phyloP scores from a whole-genome alignment of 805 yeast genomes.

The Starmerella bombicola region DNA sequence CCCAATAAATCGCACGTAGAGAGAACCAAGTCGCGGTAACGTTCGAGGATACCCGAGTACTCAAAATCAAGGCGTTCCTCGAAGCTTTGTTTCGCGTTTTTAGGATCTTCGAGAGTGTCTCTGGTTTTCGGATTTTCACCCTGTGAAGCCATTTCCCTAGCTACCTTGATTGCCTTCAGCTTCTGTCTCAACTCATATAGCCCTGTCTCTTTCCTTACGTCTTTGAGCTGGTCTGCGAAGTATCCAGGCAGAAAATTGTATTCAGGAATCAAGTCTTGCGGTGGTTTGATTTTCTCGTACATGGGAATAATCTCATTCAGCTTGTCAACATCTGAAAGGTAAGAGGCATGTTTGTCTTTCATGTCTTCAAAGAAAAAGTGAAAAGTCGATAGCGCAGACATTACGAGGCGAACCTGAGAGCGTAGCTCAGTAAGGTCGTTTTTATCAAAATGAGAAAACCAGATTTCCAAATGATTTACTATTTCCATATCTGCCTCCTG shows the following conservation, averaged over 20 bases:
- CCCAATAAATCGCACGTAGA: slow-evolving; percentile 14
- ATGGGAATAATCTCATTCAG: background rate
- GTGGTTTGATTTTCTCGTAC: background rate
- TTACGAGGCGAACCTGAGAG: slow-evolving; percentile 18
- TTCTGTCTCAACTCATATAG: slow-evolving; percentile 3
- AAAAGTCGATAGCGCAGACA: slow-evolving; percentile 20
- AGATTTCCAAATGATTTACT: slow-evolving; percentile 18
- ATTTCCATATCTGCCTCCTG: slow-evolving; percentile 20
- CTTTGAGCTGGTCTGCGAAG: background rate
- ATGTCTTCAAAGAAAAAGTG: slow-evolving; percentile 20
- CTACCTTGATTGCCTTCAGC: background rate
- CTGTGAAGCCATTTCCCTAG: background rate
- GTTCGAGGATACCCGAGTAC: slow-evolving; percentile 6
- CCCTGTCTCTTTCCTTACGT: slow-evolving; percentile 15
- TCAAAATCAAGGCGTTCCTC: slow-evolving; percentile 10
- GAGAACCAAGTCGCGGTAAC: slow-evolving; percentile 14
- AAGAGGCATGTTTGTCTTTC: slow-evolving; percentile 3
- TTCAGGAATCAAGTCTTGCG: background rate
- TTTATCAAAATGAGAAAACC: slow-evolving; percentile 23
- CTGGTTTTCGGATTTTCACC: background rate
- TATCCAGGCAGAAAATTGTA: background rate
- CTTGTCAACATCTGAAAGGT: background rate
- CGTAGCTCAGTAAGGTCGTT: slow-evolving; percentile 24
- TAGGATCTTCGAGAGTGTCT: background rate
- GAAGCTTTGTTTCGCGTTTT: background rate